phyloP scores from a whole-genome alignment of 2,329 filamentous ascomycete species.

The Fusarium acutatum region DNA sequence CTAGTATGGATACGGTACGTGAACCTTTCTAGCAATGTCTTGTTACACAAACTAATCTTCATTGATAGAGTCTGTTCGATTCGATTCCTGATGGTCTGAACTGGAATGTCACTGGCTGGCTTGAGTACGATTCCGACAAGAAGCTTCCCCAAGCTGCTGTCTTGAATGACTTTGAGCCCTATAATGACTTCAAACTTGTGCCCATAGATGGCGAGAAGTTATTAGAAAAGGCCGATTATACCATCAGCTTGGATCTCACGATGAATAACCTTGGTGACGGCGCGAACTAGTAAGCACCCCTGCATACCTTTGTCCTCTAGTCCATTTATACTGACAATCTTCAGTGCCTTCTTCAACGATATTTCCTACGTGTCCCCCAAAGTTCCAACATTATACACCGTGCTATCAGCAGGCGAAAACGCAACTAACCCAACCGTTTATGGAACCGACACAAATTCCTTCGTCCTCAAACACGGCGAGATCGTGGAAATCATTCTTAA shows the following conservation, averaged over 20 bases:
- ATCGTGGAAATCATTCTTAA: not conserved
- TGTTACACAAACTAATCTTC: fast-evolving
- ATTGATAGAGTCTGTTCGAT: not conserved
- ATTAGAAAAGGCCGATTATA: not conserved
- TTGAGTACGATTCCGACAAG: not conserved
- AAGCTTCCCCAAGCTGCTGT: not conserved
- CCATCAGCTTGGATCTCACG: not conserved
- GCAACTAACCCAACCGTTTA: not conserved
- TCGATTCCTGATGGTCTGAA: not conserved
- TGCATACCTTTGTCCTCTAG: fast-evolving
- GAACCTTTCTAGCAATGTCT: fast-evolving
- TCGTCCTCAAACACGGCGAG: not conserved
- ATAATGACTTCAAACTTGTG: not conserved
- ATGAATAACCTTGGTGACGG: not conserved
- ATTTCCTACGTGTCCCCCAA: not conserved
- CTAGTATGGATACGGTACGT: not conserved
- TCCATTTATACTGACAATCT: fast-evolving
- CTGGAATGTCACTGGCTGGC: not conserved
- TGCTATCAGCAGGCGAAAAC: not conserved
- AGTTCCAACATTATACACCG: not conserved
- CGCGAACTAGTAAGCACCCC: not conserved
- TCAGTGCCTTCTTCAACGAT: not conserved
- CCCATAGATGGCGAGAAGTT: not conserved
- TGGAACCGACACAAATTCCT: not conserved
- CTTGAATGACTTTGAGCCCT: not conserved